Evolutionary conservation across 2,329 filamentous ascomycete genomes (phyloP), one percentile per base, ranked within the genome.

Genomic region (Colletotrichum eremochloae): DNA sequence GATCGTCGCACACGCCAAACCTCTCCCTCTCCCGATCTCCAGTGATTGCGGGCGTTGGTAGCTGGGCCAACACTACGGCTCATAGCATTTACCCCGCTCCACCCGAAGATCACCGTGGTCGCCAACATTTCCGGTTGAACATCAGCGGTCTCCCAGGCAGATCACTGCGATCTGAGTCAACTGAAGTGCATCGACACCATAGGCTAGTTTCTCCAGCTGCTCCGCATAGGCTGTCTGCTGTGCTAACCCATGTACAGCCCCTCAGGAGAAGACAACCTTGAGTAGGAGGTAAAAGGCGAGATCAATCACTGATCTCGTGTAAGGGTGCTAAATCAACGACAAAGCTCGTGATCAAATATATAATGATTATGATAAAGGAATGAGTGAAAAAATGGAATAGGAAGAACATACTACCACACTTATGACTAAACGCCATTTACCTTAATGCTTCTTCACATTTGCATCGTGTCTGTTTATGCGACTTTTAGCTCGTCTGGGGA

Each of bases 101-200:
- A 20, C n/a, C 5, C 5, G 44, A 40, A 2, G 29, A 52, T 29
- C 9, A 36, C 38, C 44, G 44, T 4, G 31, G 31, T 52, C 60
- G 60, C 18, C 31, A 18, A 8, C 2, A 15, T 18, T 18, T 20
- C 20, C 44, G 60, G 9, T 38, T 29, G 31, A 24, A 38, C 12
- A n/a, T 52, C 33, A 48, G 5, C 9, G 42, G 50, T 11, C 9
- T 63, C 15, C 60, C 60, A 8, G 29, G 42, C 31, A 50, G 46
- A 5, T 50, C 60, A 12, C 14, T 31, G 14, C 31, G 60, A 29
- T 50, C 60, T 5, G 60, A 63, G 12, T 63, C 60, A 6, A 40
- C 33, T 6, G 60, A 63, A 20, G 60, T 52, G 12, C 44, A 63
- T 38, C 44, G 60, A 20, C 44, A 44, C 44, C 24, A n/a, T n/a